phyloP scores from a whole-genome alignment of 352 stramenopile genomes.

The Thalassiosira sp. region DNA sequence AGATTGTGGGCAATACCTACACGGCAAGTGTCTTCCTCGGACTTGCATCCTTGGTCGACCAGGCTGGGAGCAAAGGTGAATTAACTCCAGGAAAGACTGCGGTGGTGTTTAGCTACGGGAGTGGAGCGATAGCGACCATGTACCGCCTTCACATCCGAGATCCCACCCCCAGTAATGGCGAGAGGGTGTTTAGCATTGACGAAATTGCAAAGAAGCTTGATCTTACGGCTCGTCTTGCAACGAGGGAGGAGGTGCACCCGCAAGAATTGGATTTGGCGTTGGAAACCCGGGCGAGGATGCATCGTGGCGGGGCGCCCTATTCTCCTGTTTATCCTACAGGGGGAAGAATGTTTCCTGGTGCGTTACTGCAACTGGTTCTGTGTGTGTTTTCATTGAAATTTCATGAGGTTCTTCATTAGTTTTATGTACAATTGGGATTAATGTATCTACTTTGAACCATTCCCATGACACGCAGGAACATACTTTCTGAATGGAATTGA shows the following conservation, averaged over 20 bases:
- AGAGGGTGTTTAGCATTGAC: conserved; percentile 86
- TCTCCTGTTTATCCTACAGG: conserved; percentile 78
- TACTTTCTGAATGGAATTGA: conserved; percentile 93
- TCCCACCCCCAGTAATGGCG: conserved; percentile 16
- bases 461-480: conserved; percentile 65
- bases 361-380: not conserved
- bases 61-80: conserved; percentile 60
- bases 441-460: no score
- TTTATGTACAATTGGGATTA: no score
- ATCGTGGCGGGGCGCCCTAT: conserved; percentile 80
- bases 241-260: conserved; percentile 86
- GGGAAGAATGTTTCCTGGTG: conserved; percentile 73
- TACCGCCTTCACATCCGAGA: conserved; percentile 85
- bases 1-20: conserved; percentile 95
- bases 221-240: conserved; percentile 85
- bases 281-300: conserved; percentile 87
- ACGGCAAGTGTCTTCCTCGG: conserved; percentile 96
- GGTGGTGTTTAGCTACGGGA: conserved; percentile 96
- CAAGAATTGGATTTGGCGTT: conserved; percentile 91
- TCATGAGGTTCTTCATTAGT: no score
- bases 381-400: no score
- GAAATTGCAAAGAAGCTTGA: conserved; percentile 88
- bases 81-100: conserved; percentile 82
- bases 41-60: conserved; percentile 89
- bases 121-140: conserved; percentile 94